A percentile compares a stretch with the other conserved stretches of the same genome.
These are phyloP conservation scores for Salvia sclarea DNA, from an alignment of 305 asterid species.

Conservation along the genomic window DNA sequence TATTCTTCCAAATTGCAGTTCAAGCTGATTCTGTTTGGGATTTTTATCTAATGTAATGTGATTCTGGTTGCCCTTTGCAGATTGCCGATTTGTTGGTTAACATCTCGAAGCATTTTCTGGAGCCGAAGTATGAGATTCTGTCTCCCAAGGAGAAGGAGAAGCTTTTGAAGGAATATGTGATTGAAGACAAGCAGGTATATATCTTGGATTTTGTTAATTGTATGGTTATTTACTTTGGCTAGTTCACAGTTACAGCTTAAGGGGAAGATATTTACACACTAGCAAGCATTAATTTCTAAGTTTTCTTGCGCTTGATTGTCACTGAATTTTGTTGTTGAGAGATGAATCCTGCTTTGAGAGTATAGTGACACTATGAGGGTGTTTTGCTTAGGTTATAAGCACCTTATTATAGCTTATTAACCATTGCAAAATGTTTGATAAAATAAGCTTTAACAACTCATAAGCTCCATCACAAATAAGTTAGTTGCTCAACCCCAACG, in stretches of 20 bases:
- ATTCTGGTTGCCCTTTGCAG: constrained; percentile 38
- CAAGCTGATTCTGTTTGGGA: neutral
- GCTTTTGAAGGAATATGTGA: constrained; percentile 36
- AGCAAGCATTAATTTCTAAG: neutral
- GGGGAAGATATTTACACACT: neutral
- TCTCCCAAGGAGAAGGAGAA: constrained; percentile 44
- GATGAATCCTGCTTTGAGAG: neutral
- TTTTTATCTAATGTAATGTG: constrained; percentile 3
- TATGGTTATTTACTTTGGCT: neutral
- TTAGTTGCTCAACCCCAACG: no score
- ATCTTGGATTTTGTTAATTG: neutral
- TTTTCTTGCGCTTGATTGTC: neutral
- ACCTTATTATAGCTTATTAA: no score
- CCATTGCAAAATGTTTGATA: no score
- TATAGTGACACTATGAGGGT: neutral
- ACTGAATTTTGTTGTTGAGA: neutral
- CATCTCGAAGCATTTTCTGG: constrained; percentile 42
- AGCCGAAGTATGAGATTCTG: constrained; percentile 44
- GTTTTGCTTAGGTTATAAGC: no score
- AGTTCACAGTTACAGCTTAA: neutral
- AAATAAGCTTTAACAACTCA: no score
- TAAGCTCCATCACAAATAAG: no score
- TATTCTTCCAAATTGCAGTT: neutral
- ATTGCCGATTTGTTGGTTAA: constrained; percentile 49
- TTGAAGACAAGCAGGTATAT: constrained; percentile 47